Evolutionary conservation across 768 basidiomycete species (phyloP), one percentile per base, ranked within the genome.

Genomic region (Podaxis sp.): DNA sequence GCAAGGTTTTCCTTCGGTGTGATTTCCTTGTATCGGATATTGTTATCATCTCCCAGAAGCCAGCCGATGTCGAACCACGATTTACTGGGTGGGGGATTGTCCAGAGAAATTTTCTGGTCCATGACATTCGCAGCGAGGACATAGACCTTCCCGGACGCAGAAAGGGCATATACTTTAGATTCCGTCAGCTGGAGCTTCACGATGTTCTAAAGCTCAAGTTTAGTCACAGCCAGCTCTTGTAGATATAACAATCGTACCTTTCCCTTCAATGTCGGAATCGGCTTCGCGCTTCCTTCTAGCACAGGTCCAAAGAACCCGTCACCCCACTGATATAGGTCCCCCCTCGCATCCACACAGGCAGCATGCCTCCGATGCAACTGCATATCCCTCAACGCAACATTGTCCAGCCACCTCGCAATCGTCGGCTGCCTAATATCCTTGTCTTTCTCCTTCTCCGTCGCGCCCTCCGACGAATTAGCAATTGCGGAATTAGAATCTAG

Each of bases 321-420:
- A 0, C 92, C 92, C 92, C 92, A 94, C 67, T 93, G 91, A 68
- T 91, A 90, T 2, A 93, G 87, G 66, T 95, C 88, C 25, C 93
- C 93, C 38, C 83, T 80, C 7, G 85, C 85, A 68, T 94, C 91
- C 19, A 94, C 84, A 64, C 90, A 92, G 13, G 87, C 91, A 0
- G 85, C 90, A 65, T 90, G 85, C 36, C 74, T 76, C 61, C 82
- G 78, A 57, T 92, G 86, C 27, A 94, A 74, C 12, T 80, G 85
- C 40, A 94, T 70, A 68, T 94, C 91, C 8, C 91, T 85, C 13
- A 94, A 77, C 3, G 91, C 90, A 52, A 87, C 79, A 60, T 83
- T 82, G 56, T 86, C 79, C 36, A 94, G 75, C 84, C 88, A 90
- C 22, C 74, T 72, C 1, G 77, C 82, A 59, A 81, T 71, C 0